Evolutionary conservation across 2,329 filamentous ascomycete species (phyloP).

Genomic region (Paraphoma chrysanthemicola): DNA sequence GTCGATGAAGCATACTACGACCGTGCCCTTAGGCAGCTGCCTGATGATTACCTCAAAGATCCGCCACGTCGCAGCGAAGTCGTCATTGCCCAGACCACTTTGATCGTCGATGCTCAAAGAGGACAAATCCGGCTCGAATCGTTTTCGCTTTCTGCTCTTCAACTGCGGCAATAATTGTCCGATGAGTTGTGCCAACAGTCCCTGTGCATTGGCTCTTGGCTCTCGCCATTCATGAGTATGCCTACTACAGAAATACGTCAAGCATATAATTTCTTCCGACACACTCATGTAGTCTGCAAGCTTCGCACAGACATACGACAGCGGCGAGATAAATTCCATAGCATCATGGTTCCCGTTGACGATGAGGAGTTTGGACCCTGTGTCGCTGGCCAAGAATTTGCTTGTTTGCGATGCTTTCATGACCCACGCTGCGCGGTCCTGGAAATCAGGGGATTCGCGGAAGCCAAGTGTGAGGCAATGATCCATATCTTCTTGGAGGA

Average conservation of each 20-base stretch:
- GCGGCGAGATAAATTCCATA: neutral
- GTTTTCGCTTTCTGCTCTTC: neutral
- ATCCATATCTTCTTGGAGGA: neutral
- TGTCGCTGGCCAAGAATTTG: neutral
- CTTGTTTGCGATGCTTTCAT: neutral
- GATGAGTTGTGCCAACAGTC: neutral
- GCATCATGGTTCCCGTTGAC: neutral
- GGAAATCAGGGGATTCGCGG: neutral
- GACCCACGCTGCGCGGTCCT: neutral
- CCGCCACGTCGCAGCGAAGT: neutral
- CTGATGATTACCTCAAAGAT: neutral
- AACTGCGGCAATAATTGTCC: neutral
- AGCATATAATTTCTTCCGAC: neutral
- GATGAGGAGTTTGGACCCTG: neutral
- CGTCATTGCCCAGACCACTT: neutral
- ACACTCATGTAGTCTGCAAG: neutral
- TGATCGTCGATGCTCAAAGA: neutral
- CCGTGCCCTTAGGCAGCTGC: neutral
- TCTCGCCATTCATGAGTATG: neutral
- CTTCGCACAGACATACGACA: neutral
- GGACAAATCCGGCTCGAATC: neutral
- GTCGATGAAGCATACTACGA: neutral
- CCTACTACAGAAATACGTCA: neutral
- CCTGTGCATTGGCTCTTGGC: neutral
- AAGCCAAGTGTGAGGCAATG: neutral